A percentile compares a stretch with the other conserved stretches of the same genome.
Evolutionary conservation across 2,329 filamentous ascomycete genomes (phyloP).

Genomic region (Colletotrichum lini): DNA sequence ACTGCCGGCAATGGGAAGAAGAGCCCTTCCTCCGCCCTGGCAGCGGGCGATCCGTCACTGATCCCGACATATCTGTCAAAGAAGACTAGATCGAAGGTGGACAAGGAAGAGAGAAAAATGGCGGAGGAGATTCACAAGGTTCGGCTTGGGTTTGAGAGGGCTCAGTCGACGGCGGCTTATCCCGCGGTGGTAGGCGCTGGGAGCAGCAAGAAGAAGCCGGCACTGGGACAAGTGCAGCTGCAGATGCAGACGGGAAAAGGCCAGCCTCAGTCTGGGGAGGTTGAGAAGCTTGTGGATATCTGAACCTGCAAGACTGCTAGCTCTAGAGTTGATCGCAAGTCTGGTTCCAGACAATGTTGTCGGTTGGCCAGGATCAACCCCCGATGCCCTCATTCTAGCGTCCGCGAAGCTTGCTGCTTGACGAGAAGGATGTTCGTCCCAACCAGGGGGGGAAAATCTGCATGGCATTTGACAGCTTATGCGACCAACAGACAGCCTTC

Average conservation of each 20-base stretch:
- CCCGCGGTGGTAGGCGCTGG: not conserved
- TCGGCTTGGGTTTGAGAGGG: constrained; percentile 23
- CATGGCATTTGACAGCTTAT: not conserved
- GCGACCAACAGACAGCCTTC: too few relatives aligned
- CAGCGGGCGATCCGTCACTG: not conserved
- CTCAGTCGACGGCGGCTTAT: constrained; percentile 12
- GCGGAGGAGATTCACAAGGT: constrained; percentile 30
- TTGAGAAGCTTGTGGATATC: constrained; percentile 38
- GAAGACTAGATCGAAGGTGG: constrained; percentile 17
- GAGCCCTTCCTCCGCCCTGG: not conserved
- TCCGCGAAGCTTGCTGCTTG: not conserved
- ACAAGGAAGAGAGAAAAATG: constrained; percentile 21
- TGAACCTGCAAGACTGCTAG: not conserved
- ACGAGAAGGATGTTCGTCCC: not conserved
- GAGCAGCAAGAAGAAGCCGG: constrained; percentile 16
- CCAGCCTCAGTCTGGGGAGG: not conserved
- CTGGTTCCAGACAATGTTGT: not conserved
- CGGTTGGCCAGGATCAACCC: not conserved
- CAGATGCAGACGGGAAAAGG: not conserved
- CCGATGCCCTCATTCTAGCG: not conserved
- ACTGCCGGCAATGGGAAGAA: constrained; percentile 14
- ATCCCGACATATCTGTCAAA: constrained; percentile 3
- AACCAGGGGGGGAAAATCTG: not conserved
- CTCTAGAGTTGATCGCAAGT: too few relatives aligned
- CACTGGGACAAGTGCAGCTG: not conserved